These are phyloP conservation scores for Mortierella sp. DNA, from an alignment of 371 early-diverging fungal species.

Conservation along the genomic window DNA sequence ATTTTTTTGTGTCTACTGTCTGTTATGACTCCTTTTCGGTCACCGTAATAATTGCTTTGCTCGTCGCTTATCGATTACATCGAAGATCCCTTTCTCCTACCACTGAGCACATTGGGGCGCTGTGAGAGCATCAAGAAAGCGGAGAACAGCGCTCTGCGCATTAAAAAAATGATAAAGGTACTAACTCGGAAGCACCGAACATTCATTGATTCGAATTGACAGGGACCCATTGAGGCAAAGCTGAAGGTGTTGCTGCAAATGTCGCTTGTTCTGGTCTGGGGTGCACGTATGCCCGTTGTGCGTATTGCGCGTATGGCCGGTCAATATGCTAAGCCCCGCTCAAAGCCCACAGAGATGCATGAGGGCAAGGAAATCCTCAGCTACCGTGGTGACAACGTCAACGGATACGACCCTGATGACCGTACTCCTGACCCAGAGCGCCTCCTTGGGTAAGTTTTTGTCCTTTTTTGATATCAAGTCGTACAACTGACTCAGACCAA, in stretches of 20 bases:
- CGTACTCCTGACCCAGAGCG: conserved; percentile 96
- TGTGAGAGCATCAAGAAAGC: not conserved
- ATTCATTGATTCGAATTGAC: not conserved
- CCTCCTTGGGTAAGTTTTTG: conserved; percentile 75
- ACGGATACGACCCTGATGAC: conserved; percentile 90
- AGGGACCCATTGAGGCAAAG: conserved; percentile 93
- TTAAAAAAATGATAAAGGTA: not conserved
- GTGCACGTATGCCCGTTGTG: conserved; percentile 92
- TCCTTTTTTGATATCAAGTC: not conserved
- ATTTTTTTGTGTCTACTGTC: not conserved
- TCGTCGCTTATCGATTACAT: not conserved
- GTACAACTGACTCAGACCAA: not conserved
- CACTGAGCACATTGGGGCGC: not conserved
- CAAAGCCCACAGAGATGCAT: conserved; percentile 89
- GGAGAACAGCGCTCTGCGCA: not conserved
- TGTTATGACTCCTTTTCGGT: conserved; percentile 37
- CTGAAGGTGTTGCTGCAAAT: conserved; percentile 96
- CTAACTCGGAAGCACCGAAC: not conserved
- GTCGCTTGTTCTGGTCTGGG: conserved; percentile 96
- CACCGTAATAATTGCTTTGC: conserved; percentile 10
- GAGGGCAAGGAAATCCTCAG: conserved; percentile 88
- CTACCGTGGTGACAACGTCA: conserved; percentile 93
- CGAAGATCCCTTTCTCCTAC: not conserved
- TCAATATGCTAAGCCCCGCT: conserved; percentile 97
- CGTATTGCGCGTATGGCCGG: conserved; percentile 98